phyloP scores from a whole-genome alignment of 108 stramenopile species.

The Aurantiochytrium sp. region DNA sequence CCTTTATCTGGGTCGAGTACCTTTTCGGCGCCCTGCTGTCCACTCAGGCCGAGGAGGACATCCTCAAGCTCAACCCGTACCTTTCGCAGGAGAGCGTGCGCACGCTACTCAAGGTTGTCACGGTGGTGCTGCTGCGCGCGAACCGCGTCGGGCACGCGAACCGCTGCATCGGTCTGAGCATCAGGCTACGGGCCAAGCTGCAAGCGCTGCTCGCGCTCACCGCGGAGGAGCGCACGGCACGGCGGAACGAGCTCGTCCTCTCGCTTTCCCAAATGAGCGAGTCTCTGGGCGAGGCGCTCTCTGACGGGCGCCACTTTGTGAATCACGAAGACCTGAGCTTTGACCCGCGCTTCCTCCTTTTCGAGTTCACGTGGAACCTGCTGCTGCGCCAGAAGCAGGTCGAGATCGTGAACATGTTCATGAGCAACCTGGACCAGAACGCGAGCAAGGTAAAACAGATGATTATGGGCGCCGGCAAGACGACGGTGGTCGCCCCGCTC shows the following conservation, averaged over 20 bases:
- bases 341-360: slow-evolving; percentile 45
- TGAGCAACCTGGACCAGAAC: not conserved
- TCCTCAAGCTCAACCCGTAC: slow-evolving; percentile 35
- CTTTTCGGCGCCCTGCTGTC: slow-evolving; percentile 40
- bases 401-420: slow-evolving; percentile 26
- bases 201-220: not conserved
- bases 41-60: slow-evolving; percentile 34
- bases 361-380: slow-evolving; percentile 39
- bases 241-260: not conserved
- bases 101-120: not conserved
- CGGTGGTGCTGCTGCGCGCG: slow-evolving; percentile 29
- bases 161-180: slow-evolving; percentile 35
- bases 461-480: slow-evolving; percentile 51
- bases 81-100: not conserved
- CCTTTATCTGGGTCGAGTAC: slow-evolving; percentile 31
- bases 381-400: slow-evolving; percentile 42
- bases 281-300: slow-evolving; percentile 25
- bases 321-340: not conserved
- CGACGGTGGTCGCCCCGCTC: slow-evolving; percentile 43
- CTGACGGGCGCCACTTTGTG: slow-evolving; percentile 35
- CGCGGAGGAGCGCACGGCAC: not conserved
- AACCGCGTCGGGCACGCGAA: slow-evolving; percentile 41
- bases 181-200: slow-evolving; percentile 18
- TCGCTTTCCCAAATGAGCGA: slow-evolving; percentile 34
- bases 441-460: slow-evolving; percentile 36